Evolutionary conservation across 331 rosid species (phyloP).

Genomic region (Pyrus hybrid): DNA sequence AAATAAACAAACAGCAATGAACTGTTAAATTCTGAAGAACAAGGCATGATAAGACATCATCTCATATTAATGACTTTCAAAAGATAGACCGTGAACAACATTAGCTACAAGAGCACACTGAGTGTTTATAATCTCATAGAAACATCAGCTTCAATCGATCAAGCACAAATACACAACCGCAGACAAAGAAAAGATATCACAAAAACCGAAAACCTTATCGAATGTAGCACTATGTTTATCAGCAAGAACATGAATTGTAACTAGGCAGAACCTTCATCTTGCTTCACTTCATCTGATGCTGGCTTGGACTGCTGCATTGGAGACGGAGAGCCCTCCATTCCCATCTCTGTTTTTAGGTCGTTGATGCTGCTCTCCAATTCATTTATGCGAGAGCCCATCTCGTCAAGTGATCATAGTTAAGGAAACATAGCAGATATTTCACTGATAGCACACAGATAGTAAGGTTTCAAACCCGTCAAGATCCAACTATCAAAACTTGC

Average conservation of each 20-base stretch:
- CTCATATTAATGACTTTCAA: background rate
- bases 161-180: background rate
- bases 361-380: constrained; percentile 88
- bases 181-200: background rate
- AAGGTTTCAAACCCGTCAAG: background rate
- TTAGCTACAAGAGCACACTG: constrained; percentile 3
- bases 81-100: background rate
- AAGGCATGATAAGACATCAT: background rate
- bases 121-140: background rate
- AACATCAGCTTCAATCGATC: background rate
- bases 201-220: background rate
- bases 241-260: background rate
- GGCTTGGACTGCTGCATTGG: constrained; percentile 43
- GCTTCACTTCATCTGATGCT: constrained; percentile 37
- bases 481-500: background rate
- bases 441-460: background rate
- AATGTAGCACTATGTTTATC: background rate
- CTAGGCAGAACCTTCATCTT: constrained; percentile 49
- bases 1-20: background rate
- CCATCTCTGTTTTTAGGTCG: constrained; percentile 81
- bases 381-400: constrained; percentile 84
- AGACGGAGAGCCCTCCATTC: constrained; percentile 76
- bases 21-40: background rate
- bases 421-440: constrained; percentile 20
- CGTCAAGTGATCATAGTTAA: constrained; percentile 79